These are phyloP conservation scores for Lasiosphaeriaceae sp. DNA, from an alignment of 495 filamentous ascomycete genomes.

Conservation along the genomic window DNA sequence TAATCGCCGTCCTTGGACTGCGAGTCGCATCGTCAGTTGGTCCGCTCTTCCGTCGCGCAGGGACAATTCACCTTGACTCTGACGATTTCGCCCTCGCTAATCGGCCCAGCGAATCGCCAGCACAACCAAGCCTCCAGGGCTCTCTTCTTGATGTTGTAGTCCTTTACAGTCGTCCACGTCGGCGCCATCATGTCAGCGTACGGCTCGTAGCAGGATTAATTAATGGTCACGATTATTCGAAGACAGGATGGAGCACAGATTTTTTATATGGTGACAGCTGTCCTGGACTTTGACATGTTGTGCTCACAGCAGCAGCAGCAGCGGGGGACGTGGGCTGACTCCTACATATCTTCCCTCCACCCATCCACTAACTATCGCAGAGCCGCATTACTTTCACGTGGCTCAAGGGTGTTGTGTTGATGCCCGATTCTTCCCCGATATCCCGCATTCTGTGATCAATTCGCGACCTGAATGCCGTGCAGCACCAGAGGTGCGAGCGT, in stretches of 20 bases:
- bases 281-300: background rate
- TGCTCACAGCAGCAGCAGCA: too few relatives aligned
- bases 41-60: background rate
- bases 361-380: background rate
- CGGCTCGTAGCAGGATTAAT: background rate
- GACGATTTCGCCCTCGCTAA: background rate
- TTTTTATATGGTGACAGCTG: too few relatives aligned
- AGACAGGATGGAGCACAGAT: too few relatives aligned
- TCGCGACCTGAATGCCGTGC: background rate
- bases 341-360: background rate
- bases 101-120: background rate
- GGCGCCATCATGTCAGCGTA: background rate
- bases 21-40: background rate
- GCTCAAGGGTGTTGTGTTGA: background rate
- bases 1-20: slow-evolving; percentile 2
- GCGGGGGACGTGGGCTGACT: too few relatives aligned
- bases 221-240: too few relatives aligned
- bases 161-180: background rate
- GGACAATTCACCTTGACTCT: background rate
- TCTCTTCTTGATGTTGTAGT: slow-evolving; percentile 1
- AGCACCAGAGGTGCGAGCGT: background rate
- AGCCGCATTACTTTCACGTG: background rate
- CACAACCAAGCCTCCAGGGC: background rate
- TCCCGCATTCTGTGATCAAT: background rate
- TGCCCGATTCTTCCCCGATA: background rate